phyloP scores from a whole-genome alignment of 305 asterid species.

The Solanum hybrid region DNA sequence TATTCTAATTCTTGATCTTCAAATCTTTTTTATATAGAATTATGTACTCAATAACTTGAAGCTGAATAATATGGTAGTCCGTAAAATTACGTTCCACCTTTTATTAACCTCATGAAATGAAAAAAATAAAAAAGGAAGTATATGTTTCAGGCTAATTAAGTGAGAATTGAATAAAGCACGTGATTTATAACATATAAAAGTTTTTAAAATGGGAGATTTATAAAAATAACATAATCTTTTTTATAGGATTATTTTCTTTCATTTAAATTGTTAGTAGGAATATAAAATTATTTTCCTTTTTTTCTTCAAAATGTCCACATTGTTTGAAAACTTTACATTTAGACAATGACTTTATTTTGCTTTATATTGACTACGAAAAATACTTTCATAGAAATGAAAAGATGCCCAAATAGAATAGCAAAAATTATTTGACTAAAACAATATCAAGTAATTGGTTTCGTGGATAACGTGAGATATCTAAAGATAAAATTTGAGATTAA shows the following conservation, averaged over 20 bases:
- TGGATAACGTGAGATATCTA: background rate
- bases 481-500: background rate
- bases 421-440: background rate
- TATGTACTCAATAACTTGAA: background rate
- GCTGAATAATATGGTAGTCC: background rate
- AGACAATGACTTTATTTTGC: background rate
- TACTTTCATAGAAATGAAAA: background rate
- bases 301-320: background rate
- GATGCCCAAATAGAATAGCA: background rate
- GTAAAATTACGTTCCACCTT: background rate
- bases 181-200: background rate
- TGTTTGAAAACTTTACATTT: background rate
- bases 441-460: too few species aligned
- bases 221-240: background rate
- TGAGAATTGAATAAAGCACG: background rate
- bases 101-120: background rate
- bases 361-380: background rate
- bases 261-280: background rate
- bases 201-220: background rate
- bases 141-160: background rate
- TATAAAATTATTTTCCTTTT: background rate
- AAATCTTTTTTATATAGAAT: background rate
- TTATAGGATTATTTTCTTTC: background rate
- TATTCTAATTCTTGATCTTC: accelerated
- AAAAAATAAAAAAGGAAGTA: background rate